Base-by-base conservation (phyloP, 768 basidiomycete species). In the Kwoniella botswanensis region DNA sequence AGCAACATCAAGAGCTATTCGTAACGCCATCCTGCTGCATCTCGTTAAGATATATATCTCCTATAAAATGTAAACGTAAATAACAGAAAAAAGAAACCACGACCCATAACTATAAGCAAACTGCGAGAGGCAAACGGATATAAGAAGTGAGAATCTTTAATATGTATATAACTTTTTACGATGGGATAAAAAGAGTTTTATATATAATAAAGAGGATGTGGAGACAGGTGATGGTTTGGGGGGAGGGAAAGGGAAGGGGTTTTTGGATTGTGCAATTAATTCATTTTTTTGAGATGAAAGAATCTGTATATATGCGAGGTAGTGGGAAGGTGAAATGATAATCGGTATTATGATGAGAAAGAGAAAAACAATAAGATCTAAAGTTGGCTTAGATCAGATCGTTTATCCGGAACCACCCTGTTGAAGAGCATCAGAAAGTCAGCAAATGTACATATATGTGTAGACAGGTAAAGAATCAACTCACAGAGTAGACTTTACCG, bases 401-500 rank as follows among this genome's bases (percentile, higher is more conserved):
- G 75, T 71, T 79, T 82, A 82, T 73, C 78, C 80, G 75, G 78
- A 79, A 62, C 80, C 80, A 78, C 80, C 80, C 80, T 79, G 55
- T 41, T 15, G 53, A 52, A 9, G 7, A 35, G 35, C 35, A 26
- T 35, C 41, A 52, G 35, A 65, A 52, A 44, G 26, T 71, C 46
- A 72, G 56, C 69, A 35, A 46, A 42, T n/a, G n/a, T 13, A 41
- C 24, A 18, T 22, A 7, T 35, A 7, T 0, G 35, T 35, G 26
- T 29, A 24, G 22, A 5, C 24, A 43, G 15, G 54, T 17, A 60
- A n/a, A 26, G 46, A n/a, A 85, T 57, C 86, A 71, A 90, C 92
- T 93, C 87, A 93, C 94, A 76, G 94, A 91, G 92, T 98, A 98
- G 86, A 98, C 95, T 89, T 96, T 97, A 90, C 95, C 94, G 86